Percentiles rank a stretch among this genome's conserved stretches.
Evolutionary conservation across 192 early-diverging fungal genomes (phyloP).

Genomic region (Dissophora globulifera): DNA sequence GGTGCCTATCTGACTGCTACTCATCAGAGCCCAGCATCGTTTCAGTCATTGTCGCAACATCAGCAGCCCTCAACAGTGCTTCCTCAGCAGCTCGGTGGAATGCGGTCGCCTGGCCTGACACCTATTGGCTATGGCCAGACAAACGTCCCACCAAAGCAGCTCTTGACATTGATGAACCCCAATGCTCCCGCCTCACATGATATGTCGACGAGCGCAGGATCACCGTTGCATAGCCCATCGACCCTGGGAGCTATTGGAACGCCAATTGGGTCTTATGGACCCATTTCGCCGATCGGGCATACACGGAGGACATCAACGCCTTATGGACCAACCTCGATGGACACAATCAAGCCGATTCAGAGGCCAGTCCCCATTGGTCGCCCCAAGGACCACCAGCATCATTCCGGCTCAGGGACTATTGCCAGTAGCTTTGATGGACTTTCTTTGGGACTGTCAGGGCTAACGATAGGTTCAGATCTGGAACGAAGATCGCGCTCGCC

Average conservation of each 20-base stretch:
- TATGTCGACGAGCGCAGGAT: constrained; percentile 16
- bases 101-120: constrained; percentile 40
- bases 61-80: constrained; percentile 12
- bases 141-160: constrained; percentile 22
- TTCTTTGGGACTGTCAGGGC: constrained; percentile 28
- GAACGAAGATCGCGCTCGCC: constrained; percentile 35
- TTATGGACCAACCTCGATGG: constrained; percentile 31
- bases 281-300: constrained; percentile 58
- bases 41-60: constrained; percentile 14
- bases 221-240: constrained; percentile 46
- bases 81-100: constrained; percentile 16
- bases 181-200: constrained; percentile 31
- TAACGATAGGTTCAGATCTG: constrained; percentile 32
- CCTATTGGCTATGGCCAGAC: constrained; percentile 37
- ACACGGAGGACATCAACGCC: constrained; percentile 52
- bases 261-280: constrained; percentile 41
- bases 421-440: constrained; percentile 40
- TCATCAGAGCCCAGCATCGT: constrained; percentile 11
- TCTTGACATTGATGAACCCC: constrained; percentile 34
- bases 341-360: constrained; percentile 54
- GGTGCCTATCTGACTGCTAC: constrained; percentile 20
- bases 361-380: constrained; percentile 56
- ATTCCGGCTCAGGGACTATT: constrained; percentile 5
- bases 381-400: constrained; percentile 30
- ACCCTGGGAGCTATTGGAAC: constrained; percentile 40